Percentiles rank a stretch among this genome's conserved stretches.
These are phyloP conservation scores for Solanum hybrid DNA, from an alignment of 305 asterid genomes.

Conservation along the genomic window DNA sequence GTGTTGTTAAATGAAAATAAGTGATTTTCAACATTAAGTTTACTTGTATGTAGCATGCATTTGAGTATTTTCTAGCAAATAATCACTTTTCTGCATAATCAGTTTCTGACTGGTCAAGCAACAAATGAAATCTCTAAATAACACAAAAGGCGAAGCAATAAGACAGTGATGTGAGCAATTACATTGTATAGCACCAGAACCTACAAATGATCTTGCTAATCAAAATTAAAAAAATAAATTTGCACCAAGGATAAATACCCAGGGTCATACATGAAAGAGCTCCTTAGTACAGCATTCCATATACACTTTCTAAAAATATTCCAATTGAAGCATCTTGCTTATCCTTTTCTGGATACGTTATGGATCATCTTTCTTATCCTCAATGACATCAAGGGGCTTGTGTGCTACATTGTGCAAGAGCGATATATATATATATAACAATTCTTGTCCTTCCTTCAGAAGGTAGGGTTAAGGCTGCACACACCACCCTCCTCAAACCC, in stretches of 20 bases:
- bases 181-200: neutral
- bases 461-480: neutral
- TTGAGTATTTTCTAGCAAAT: neutral
- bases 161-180: neutral
- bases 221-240: neutral
- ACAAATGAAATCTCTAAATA: neutral
- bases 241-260: neutral
- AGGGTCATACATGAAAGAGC: neutral
- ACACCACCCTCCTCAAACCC: neutral
- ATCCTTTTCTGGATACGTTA: neutral
- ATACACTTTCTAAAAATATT: too few relatives aligned
- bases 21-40: neutral
- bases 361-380: neutral
- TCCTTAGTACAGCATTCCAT: conserved; percentile 1
- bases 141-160: neutral
- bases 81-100: neutral
- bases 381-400: neutral
- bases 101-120: neutral
- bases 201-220: neutral
- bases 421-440: neutral
- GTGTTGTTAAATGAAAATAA: neutral
- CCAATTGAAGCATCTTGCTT: neutral
- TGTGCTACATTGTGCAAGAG: neutral
- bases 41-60: neutral
- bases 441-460: neutral